Evolutionary conservation across 2,329 filamentous ascomycete species (phyloP), one percentile per base, ranked within the genome.

Genomic region (Pseudofabraea citricarpa): DNA sequence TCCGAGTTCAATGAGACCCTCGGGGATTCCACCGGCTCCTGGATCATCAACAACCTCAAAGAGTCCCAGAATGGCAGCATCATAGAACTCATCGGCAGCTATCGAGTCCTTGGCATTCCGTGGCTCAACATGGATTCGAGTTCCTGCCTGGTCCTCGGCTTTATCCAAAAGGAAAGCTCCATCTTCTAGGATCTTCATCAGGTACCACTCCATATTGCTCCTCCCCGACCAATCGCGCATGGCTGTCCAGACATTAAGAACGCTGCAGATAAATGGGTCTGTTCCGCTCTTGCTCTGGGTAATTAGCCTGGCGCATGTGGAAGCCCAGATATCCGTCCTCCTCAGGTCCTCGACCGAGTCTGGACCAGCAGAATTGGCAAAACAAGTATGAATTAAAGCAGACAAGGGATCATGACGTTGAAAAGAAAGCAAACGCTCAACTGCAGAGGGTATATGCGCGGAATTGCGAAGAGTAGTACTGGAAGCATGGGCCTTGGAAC

Each of bases 141-240:
- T 81, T 26, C 82, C 79, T 49, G 85, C 76, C 56, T 88, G 85
- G 59, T 90, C 85, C 63, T 90, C 87, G 57, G 87, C 83, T 59
- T 86, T 83, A 59, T 95, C 90, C 55, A 96, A 73, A 45, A 97
- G 73, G 60, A 96, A 96, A 29, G 90, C 85, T 53, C 93, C 93
- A 56, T 94, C 87, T 65, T 95, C 88, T 23, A 98, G 77, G 47
- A 94, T 88, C 61, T 93, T 87, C 87, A 95, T 93, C 10, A 98
- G 77, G 63, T 91, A 97, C 67, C 89, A 86, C 67, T 96, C 90
- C 73, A 98, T 82, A 51, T 90, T 93, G 53, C 84, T 80, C 57
- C 85, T 90, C 45, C 89, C 89, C 31, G 88, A 86, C 90, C 91
- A 97, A 64, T 90, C 84, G 49, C 87, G 82, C 75, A 90, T 87